Base-by-base conservation (phyloP, 2,329 filamentous ascomycete species). In the Nigrograna mackinnonii region DNA sequence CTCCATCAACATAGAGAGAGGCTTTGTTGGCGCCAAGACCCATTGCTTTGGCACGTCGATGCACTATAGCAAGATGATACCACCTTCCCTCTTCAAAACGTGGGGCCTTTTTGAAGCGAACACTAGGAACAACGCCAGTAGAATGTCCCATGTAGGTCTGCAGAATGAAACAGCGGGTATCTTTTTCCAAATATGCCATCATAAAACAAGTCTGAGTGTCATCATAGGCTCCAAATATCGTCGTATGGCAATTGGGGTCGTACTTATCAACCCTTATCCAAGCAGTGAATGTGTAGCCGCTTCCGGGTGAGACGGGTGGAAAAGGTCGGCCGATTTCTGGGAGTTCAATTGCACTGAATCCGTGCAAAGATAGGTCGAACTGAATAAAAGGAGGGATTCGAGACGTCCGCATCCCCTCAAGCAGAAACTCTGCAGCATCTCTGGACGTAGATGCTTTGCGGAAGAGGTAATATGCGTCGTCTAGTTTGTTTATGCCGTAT, bases 141-240 rank as follows among this genome's bases (percentile, higher is more conserved):
- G 84, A 79, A 6, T 91, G 91, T 39, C 84, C 89, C 47, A 97
- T 87, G 14, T 94, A 96, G 6, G 95, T 97, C 70, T 99, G 94
- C 5, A 99, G 75, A 54, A 99, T 99, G 54, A 99, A 87, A 69
- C 96, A 94, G 47, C 82, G 88, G 2, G 90, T 95, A 65, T 96
- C 91, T 62, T 87, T 91, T 66, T 99, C 95, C 28, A 99, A 78
- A 62, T 99, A 99, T 46, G 91, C 85, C 55, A 99, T 82, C 24
- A 99, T 73, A 60, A 99, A 99, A 68, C 94, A 99, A 4, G 89
- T 90, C 67, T 97, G 92, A 4, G 84, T 90, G 3, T 86, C 79
- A 69, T 99, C 94, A 67, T 95, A 97, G 6, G 94, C 89, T 19
- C 94, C 94, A 66, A 99, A 99, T 12, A 99, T 80, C 0, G 94